A percentile compares a stretch with the other conserved stretches of the same genome.
These are phyloP conservation scores for Madurella mycetomatis DNA, from an alignment of 2,329 filamentous ascomycete genomes.

Conservation along the genomic window DNA sequence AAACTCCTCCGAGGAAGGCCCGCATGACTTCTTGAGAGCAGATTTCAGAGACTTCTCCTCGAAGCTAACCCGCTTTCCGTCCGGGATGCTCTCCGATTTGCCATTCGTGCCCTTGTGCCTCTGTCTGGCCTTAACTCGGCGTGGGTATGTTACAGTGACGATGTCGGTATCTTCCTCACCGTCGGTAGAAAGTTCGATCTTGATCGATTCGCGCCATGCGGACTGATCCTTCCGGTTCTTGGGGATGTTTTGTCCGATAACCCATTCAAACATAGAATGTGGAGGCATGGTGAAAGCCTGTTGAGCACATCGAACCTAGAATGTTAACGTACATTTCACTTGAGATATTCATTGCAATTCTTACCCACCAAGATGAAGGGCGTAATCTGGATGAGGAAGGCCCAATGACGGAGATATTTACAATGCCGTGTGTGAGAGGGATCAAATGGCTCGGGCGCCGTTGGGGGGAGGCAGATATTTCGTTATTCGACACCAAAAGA, in stretches of 20 bases:
- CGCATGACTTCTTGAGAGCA: slow-evolving; percentile 33
- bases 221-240: slow-evolving; percentile 7
- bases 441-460: too few species aligned
- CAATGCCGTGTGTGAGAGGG: too few species aligned
- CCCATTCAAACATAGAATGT: slow-evolving; percentile 38
- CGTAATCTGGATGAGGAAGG: too few species aligned
- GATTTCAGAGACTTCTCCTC: slow-evolving; percentile 33
- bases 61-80: slow-evolving; percentile 44
- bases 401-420: too few species aligned
- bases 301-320: neutral
- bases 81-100: neutral
- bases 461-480: too few species aligned
- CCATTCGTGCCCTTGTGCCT: slow-evolving; percentile 1
- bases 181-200: slow-evolving; percentile 45
- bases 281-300: slow-evolving; percentile 32
- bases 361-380: too few species aligned
- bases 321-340: neutral
- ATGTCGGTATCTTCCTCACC: slow-evolving; percentile 49
- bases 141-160: slow-evolving; percentile 46
- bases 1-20: slow-evolving; percentile 3
- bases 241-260: slow-evolving; percentile 36
- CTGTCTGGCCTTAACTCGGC: slow-evolving; percentile 26
- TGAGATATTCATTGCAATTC: too few species aligned
- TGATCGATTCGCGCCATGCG: slow-evolving; percentile 27
- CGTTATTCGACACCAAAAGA: too few species aligned